Evolutionary conservation across 169 alveolate species (phyloP).

Genomic region (Nephromyces sp.): DNA sequence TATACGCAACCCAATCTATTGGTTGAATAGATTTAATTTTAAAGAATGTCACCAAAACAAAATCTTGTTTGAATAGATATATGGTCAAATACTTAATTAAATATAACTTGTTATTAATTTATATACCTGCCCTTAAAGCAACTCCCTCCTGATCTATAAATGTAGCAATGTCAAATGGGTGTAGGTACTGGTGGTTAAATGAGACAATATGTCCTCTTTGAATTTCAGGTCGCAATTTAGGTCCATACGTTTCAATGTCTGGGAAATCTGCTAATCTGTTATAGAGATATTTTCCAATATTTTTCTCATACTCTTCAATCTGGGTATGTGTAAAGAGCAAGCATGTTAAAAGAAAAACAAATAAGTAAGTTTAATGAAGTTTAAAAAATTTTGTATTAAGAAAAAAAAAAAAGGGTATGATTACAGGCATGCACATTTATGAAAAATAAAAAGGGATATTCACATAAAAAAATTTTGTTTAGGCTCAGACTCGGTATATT

Average conservation of each 20-base stretch:
- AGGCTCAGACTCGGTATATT: neutral
- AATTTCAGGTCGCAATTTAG: neutral
- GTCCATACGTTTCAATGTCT: neutral
- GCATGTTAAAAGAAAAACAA: no score
- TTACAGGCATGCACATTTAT: no score
- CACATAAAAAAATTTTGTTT: neutral
- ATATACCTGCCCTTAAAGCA: slow-evolving; percentile 5
- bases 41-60: no score
- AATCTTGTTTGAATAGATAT: no score
- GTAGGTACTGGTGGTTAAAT: neutral
- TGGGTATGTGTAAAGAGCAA: no score
- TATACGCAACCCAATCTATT: no score
- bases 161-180: neutral
- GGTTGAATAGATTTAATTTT: no score
- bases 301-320: neutral
- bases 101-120: no score
- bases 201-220: neutral
- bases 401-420: no score
- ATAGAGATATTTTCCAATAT: neutral
- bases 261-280: neutral
- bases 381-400: no score
- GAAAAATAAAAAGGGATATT: neutral
- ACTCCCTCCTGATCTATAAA: slow-evolving; percentile 3
- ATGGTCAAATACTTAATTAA: no score
- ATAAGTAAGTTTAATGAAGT: no score